A percentile compares a stretch with the other conserved stretches of the same genome.
Evolutionary conservation across 176 grass and related monocot species (phyloP).

Genomic region (Triticum turgidum): DNA sequence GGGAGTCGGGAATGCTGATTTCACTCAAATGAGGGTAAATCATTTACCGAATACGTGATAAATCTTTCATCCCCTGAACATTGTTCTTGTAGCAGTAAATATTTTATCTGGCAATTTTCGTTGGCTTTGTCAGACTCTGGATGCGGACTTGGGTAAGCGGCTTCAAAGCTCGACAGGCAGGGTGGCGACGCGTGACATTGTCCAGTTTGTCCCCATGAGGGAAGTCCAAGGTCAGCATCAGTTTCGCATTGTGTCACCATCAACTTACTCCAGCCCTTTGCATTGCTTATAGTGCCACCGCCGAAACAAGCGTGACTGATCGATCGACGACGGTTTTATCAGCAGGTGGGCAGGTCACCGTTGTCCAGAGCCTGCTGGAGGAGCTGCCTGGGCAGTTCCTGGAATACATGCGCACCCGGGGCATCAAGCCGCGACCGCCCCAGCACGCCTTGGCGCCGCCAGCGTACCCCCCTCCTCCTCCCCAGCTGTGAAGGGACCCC

Average conservation of each 20-base stretch:
- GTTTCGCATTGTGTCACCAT: not conserved
- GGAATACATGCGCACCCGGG: slow-evolving; percentile 67
- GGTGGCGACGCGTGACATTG: slow-evolving; percentile 86
- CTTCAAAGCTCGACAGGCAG: slow-evolving; percentile 84
- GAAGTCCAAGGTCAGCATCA: slow-evolving; percentile 61
- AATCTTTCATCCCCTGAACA: not conserved
- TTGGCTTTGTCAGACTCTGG: slow-evolving; percentile 57
- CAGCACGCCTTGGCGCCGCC: not conserved
- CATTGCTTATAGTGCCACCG: no score
- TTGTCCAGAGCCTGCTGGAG: slow-evolving; percentile 89
- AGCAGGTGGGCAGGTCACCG: slow-evolving; percentile 62
- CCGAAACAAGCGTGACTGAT: not conserved
- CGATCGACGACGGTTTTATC: not conserved
- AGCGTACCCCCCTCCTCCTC: not conserved
- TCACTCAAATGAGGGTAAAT: slow-evolving; percentile 90
- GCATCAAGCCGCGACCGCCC: slow-evolving; percentile 48
- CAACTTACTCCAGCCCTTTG: not conserved
- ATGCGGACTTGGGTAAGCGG: slow-evolving; percentile 80
- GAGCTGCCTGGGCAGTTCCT: slow-evolving; percentile 89
- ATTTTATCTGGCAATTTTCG: not conserved
- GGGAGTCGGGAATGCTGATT: slow-evolving; percentile 83
- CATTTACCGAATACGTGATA: not conserved
- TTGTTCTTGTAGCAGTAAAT: not conserved
- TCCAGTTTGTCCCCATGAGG: slow-evolving; percentile 94
- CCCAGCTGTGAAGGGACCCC: not conserved